A percentile compares a stretch with the other conserved stretches of the same genome.
Evolutionary conservation across 805 yeast genomes (phyloP).

Genomic region (Grigorovia transvaalensis): DNA sequence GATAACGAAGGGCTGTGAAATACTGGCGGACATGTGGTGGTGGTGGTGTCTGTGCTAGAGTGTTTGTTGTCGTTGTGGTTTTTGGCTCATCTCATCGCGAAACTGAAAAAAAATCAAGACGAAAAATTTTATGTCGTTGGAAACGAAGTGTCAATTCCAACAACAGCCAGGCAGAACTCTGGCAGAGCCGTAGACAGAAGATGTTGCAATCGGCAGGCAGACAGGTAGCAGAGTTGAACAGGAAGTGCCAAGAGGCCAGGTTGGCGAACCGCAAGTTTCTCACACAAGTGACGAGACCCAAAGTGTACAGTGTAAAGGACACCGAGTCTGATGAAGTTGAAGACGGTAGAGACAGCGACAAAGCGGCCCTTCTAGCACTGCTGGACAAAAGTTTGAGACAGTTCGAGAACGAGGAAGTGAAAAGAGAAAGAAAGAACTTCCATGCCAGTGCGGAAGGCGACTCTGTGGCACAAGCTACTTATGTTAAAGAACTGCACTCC

Average conservation of each 20-base stretch:
- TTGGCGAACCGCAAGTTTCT: conserved; percentile 17
- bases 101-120: not conserved
- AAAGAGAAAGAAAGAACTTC: conserved; percentile 2
- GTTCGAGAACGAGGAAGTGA: conserved; percentile 9
- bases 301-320: conserved; percentile 17
- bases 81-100: conserved; percentile 2
- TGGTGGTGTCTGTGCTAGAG: too few species aligned
- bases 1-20: conserved; percentile 29
- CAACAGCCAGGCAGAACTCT: too few species aligned
- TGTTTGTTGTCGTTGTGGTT: too few species aligned
- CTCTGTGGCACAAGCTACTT: conserved; percentile 21
- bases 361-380: conserved; percentile 2
- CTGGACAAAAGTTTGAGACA: conserved; percentile 19
- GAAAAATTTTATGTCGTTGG: not conserved
- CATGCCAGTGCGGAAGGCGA: conserved; percentile 7
- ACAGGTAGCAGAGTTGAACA: conserved; percentile 12
- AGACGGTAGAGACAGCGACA: conserved; percentile 1
- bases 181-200: too few species aligned
- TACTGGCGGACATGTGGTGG: conserved; percentile 19
- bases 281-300: conserved; percentile 15
- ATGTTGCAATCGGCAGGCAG: not conserved
- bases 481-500: conserved; percentile 20
- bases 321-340: conserved; percentile 1
- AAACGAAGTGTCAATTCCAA: not conserved
- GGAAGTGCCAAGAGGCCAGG: conserved; percentile 10